Evolutionary conservation across 768 basidiomycete species (phyloP), one percentile per base, ranked within the genome.

Genomic region (Agaricus sinodeliciosus): DNA sequence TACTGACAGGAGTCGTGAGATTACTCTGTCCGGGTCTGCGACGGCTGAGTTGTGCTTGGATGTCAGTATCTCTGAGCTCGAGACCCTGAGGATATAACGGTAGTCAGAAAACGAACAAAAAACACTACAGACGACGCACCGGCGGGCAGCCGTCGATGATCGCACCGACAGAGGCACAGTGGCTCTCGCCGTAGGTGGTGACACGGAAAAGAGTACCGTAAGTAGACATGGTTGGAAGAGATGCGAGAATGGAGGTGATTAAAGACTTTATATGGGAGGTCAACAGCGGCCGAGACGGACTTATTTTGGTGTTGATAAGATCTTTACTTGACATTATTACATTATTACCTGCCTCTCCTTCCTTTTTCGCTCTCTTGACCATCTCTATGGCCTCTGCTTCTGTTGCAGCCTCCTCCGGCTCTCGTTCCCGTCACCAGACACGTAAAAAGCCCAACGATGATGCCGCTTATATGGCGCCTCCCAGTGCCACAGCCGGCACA

Each of bases 141-240:
- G 95, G 95, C 49, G 95, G 95, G 59, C 93, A 93, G 31, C 96
- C 96, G 65, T 98, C 96, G 62, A 99, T 84, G 69, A 99, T 97
- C 34, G 91, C 93, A 12, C 96, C 96, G 34, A 98, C 96, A 12
- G 92, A 94, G 27, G 90, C 82, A 66, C 96, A 97, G 67, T 99
- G 96, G 58, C 90, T 93, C 74, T 99, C 96, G 55, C 96, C 96
- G 65, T 90, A 99, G 58, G 96, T 99, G 49, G 94, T 94, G 25
- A 99, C 96, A 43, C 92, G 81, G 74, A 90, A 99, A 36, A 90
- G 74, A 22, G 77, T 81, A 19, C 96, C 96, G 69, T 88, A 99
- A 50, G 94, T 90, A 19, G 93, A 95, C 96, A 99, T 97, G 55
- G 27, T 59, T 43, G 48, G 31, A 45, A 55, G 36, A 48, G 36